Percentiles rank a stretch among this genome's conserved stretches.
Conservation (phyloP, 116 monocot species). For the Iris pallida region DNA sequence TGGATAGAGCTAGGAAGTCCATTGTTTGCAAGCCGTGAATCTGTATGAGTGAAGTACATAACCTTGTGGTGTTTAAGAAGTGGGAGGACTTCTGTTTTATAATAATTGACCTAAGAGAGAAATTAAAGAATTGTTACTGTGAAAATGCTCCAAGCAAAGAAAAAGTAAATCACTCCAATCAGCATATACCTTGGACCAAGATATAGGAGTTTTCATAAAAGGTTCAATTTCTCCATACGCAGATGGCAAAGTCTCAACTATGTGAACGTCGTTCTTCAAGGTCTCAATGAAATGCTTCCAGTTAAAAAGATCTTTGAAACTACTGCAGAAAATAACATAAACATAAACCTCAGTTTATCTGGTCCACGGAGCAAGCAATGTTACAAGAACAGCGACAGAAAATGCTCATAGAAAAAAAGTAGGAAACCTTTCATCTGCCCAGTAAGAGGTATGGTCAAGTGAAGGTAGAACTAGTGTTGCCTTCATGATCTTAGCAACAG, state of each 20-base stretch:
- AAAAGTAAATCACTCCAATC: conserved; percentile 5
- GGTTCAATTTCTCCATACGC: conserved; percentile 49
- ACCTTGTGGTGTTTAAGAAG: conserved; percentile 83
- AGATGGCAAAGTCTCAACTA: conserved; percentile 65
- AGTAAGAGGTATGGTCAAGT: conserved; percentile 88
- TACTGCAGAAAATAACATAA: conserved; percentile 31
- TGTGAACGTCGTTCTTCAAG: conserved; percentile 75
- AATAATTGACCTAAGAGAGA: conserved; percentile 67
- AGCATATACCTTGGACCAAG: conserved; percentile 89
- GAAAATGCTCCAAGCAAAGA: background rate
- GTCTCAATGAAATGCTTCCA: conserved; percentile 94
- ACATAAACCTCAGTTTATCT: background rate
- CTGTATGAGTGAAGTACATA: conserved; percentile 86
- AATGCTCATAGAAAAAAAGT: background rate
- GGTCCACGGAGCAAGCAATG: background rate
- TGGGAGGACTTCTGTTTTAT: conserved; percentile 73
- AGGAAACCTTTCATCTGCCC: conserved; percentile 91
- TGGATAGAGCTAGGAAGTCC: conserved; percentile 78
- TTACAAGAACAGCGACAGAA: background rate
- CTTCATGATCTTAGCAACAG: conserved; percentile 91
- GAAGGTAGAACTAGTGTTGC: conserved; percentile 91
- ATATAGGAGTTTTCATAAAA: conserved; percentile 73
- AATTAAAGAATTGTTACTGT: conserved; percentile 8
- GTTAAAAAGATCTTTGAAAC: conserved; percentile 97
- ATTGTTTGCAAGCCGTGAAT: conserved; percentile 93